Percentiles rank a stretch among this genome's conserved stretches.
Conservation (phyloP, 495 filamentous ascomycete species). For the Emericellopsis terricola region DNA sequence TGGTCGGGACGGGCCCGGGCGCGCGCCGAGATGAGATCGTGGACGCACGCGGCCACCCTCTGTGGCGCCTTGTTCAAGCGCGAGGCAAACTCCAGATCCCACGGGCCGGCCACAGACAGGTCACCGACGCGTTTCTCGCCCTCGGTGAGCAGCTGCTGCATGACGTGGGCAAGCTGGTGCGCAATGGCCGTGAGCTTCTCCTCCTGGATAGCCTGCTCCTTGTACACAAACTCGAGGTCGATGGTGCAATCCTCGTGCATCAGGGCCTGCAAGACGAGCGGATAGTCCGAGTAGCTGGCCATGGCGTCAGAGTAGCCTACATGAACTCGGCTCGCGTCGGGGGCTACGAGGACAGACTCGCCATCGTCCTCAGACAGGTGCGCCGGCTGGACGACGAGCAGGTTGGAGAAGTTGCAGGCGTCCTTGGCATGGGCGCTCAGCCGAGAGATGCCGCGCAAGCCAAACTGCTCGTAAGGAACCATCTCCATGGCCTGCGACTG, state of each 20-base stretch:
- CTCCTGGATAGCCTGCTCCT: conserved; percentile 3
- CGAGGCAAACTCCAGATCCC: not conserved
- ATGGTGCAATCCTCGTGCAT: conserved; percentile 2
- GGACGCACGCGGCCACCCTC: not conserved
- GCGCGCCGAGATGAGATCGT: not conserved
- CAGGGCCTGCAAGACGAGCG: conserved; percentile 7
- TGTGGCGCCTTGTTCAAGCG: not conserved
- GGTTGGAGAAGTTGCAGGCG: conserved; percentile 35
- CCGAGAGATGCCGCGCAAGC: conserved; percentile 35
- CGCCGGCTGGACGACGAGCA: too few species aligned
- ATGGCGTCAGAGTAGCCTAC: too few species aligned
- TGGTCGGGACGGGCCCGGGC: not conserved
- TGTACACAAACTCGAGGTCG: conserved; percentile 5
- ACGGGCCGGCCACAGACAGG: not conserved
- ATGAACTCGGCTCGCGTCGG: too few species aligned
- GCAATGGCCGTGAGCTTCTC: conserved; percentile 6
- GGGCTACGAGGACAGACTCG: too few species aligned
- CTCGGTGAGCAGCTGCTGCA: conserved; percentile 2
- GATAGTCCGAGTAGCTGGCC: conserved; percentile 5
- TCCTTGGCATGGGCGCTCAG: conserved; percentile 29
- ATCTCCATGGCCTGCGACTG: conserved; percentile 25
- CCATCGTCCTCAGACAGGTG: too few species aligned
- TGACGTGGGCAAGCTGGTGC: conserved; percentile 5
- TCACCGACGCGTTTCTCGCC: not conserved
- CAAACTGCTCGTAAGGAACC: conserved; percentile 36